These are phyloP conservation scores for Syzygium oleosum DNA, from an alignment of 345 rosid genomes.

Conservation along the genomic window DNA sequence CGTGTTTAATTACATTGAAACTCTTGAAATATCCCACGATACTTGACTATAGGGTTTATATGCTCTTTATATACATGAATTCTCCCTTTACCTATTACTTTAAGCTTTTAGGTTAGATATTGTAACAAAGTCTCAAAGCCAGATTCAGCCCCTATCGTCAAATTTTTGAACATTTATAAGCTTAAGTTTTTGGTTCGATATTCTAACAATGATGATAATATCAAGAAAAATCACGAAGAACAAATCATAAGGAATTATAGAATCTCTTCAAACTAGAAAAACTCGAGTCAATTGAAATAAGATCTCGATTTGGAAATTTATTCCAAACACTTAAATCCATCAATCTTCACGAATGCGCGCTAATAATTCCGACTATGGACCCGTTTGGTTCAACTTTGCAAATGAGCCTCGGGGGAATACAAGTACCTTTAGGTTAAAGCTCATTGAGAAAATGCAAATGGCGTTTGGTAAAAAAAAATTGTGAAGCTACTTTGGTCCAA, in stretches of 20 bases:
- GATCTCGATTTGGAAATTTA: neutral
- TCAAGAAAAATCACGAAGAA: neutral
- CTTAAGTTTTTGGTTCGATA: neutral
- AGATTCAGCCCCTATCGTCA: no score
- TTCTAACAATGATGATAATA: neutral
- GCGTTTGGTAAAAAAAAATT: no score
- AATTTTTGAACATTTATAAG: no score
- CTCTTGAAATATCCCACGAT: neutral
- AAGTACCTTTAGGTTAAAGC: no score
- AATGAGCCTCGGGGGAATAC: no score
- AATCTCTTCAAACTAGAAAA: neutral
- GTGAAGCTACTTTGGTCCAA: no score
- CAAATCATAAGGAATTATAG: no score
- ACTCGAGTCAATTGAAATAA: neutral
- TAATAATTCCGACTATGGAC: no score
- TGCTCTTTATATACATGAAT: neutral
- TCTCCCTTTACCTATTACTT: neutral
- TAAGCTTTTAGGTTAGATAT: accelerated
- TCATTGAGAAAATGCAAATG: no score
- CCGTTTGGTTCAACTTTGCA: no score
- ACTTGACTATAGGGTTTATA: neutral
- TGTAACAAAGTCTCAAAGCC: neutral
- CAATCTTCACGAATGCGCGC: no score
- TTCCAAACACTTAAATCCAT: no score
- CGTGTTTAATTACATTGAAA: neutral